phyloP scores from a whole-genome alignment of 2,329 filamentous ascomycete genomes.

The Juglanconis oblonga region DNA sequence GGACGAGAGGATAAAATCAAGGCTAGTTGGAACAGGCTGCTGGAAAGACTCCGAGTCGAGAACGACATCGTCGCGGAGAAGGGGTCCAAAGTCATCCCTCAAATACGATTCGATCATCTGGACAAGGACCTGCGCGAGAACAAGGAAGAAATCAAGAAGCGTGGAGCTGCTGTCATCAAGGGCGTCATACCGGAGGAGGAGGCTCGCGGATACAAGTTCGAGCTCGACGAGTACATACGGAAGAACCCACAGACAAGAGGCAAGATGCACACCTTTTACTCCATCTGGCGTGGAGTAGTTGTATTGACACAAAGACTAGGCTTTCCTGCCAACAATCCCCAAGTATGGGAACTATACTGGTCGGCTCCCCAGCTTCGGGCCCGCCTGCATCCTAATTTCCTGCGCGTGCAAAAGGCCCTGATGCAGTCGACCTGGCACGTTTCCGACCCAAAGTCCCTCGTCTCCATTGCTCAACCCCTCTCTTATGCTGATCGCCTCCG shows the following conservation, averaged over 20 bases:
- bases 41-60: constrained; percentile 43
- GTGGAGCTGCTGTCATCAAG: constrained; percentile 62
- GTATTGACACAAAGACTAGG: constrained; percentile 34
- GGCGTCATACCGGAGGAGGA: constrained; percentile 62
- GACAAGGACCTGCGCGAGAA: constrained; percentile 34
- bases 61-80: constrained; percentile 43
- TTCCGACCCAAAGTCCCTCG: constrained; percentile 28
- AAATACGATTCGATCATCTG: constrained; percentile 46
- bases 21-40: constrained; percentile 46
- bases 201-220: constrained; percentile 62
- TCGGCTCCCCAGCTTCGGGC: constrained; percentile 65
- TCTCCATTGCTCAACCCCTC: constrained; percentile 54
- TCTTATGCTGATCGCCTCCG: constrained; percentile 70
- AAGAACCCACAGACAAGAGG: constrained; percentile 55
- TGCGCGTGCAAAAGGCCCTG: constrained; percentile 59
- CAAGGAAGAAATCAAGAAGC: constrained; percentile 52
- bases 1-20: constrained; percentile 47
- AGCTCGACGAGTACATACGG: constrained; percentile 62
- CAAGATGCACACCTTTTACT: neutral
- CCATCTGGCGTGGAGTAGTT: too few relatives aligned
- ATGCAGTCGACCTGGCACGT: constrained; percentile 36
- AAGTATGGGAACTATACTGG: constrained; percentile 77
- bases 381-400: constrained; percentile 62
- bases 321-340: constrained; percentile 64
- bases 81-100: constrained; percentile 50